A percentile compares a stretch with the other conserved stretches of the same genome.
Evolutionary conservation across 2,329 filamentous ascomycete genomes (phyloP).

Genomic region (Hypomyces perniciosus): DNA sequence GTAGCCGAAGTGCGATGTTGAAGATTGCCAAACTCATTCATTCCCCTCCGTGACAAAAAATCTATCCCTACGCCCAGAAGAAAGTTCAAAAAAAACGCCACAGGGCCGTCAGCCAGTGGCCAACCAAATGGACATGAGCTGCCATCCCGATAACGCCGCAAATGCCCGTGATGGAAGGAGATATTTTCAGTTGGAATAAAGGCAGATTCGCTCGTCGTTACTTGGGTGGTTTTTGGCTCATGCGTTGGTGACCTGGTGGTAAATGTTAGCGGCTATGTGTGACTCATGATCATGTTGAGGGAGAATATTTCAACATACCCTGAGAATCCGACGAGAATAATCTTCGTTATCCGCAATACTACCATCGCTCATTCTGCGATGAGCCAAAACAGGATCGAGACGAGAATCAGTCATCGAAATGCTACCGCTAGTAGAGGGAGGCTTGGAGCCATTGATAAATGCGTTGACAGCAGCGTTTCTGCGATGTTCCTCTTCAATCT

Average conservation of each 20-base stretch:
- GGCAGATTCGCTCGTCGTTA: slow-evolving; percentile 14
- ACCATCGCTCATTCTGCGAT: slow-evolving; percentile 82
- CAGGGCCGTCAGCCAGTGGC: slow-evolving; percentile 28
- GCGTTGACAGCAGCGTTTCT: slow-evolving; percentile 73
- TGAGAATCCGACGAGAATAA: slow-evolving; percentile 90
- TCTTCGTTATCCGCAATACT: slow-evolving; percentile 97
- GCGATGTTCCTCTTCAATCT: slow-evolving; percentile 78
- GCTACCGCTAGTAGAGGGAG: slow-evolving; percentile 56
- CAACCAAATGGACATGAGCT: slow-evolving; percentile 32
- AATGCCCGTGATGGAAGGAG: slow-evolving; percentile 30
- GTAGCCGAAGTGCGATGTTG: slow-evolving; percentile 14
- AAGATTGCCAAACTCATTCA: slow-evolving; percentile 14
- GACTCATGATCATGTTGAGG: background rate
- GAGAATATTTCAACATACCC: slow-evolving; percentile 54
- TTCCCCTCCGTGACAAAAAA: slow-evolving; percentile 15
- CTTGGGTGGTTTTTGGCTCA: slow-evolving; percentile 35
- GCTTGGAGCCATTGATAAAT: slow-evolving; percentile 62
- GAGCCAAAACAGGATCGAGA: slow-evolving; percentile 78
- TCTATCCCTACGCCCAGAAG: slow-evolving; percentile 32
- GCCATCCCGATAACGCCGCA: slow-evolving; percentile 37
- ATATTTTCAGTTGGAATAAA: slow-evolving; percentile 14
- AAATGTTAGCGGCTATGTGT: background rate
- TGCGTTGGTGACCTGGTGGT: slow-evolving; percentile 51
- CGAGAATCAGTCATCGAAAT: slow-evolving; percentile 75
- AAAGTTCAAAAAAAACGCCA: slow-evolving; percentile 29